Evolutionary conservation across 2,329 filamentous ascomycete species (phyloP).

Genomic region (Monilinia vaccinii-corymbosi): DNA sequence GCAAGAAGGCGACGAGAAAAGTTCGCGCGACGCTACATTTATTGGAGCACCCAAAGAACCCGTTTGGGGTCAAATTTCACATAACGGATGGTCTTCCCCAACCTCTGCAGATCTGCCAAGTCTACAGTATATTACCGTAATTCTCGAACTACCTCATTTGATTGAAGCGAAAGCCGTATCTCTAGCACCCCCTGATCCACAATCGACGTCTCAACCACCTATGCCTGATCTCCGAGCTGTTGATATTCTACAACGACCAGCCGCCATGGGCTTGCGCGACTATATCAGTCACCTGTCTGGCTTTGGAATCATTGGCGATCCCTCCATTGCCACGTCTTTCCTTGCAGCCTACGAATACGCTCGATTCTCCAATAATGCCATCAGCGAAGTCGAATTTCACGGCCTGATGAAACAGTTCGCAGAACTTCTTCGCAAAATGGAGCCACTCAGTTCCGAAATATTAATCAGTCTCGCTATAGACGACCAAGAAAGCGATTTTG

Average conservation of each 20-base stretch:
- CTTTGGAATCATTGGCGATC: slow-evolving; percentile 55
- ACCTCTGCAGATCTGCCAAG: slow-evolving; percentile 64
- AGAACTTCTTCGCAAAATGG: slow-evolving; percentile 69
- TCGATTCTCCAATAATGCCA: slow-evolving; percentile 64
- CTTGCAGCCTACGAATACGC: slow-evolving; percentile 72
- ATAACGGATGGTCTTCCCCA: slow-evolving; percentile 83
- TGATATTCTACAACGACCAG: slow-evolving; percentile 59
- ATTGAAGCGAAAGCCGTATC: slow-evolving; percentile 92
- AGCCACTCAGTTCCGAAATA: slow-evolving; percentile 30
- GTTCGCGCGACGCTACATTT: slow-evolving; percentile 16
- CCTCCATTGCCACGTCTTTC: slow-evolving; percentile 48
- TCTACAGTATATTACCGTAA: slow-evolving; percentile 73
- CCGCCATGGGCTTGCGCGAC: slow-evolving; percentile 64
- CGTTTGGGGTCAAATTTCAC: slow-evolving; percentile 75
- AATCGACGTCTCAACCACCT: slow-evolving; percentile 32
- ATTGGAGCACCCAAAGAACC: slow-evolving; percentile 19
- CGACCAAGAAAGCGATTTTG: slow-evolving; percentile 23
- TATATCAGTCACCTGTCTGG: slow-evolving; percentile 66
- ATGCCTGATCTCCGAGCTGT: slow-evolving; percentile 59
- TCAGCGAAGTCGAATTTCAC: slow-evolving; percentile 65
- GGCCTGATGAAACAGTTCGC: slow-evolving; percentile 79
- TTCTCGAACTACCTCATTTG: slow-evolving; percentile 77
- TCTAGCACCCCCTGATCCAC: slow-evolving; percentile 53
- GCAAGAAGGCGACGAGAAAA: slow-evolving; percentile 8
- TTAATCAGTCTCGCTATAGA: slow-evolving; percentile 20